phyloP scores from a whole-genome alignment of 2,329 filamentous ascomycete genomes.

The Ceratocystis variospora region DNA sequence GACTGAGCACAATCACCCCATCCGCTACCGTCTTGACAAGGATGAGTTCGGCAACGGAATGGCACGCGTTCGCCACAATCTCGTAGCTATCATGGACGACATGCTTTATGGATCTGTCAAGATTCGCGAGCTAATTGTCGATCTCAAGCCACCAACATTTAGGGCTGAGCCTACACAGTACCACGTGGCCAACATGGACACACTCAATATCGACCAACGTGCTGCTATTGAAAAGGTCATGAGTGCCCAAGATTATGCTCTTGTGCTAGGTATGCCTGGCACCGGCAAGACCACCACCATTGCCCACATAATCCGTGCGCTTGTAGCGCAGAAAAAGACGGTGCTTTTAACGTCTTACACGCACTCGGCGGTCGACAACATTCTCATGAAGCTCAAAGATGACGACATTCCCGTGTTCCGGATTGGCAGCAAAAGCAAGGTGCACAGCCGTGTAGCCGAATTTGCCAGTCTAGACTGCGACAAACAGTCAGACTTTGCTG shows the following conservation, averaged over 20 bases:
- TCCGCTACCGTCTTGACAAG: constrained; percentile 80
- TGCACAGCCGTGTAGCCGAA: constrained; percentile 73
- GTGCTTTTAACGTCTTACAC: constrained; percentile 92
- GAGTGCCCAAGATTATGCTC: constrained; percentile 84
- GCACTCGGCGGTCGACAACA: constrained; percentile 96
- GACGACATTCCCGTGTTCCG: constrained; percentile 68
- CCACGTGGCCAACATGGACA: constrained; percentile 41
- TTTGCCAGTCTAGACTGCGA: constrained; percentile 70
- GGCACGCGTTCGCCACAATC: constrained; percentile 85
- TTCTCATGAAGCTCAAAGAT: constrained; percentile 75
- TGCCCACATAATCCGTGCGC: constrained; percentile 83
- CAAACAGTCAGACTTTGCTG: constrained; percentile 63
- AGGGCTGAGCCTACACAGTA: constrained; percentile 51
- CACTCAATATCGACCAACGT: constrained; percentile 77
- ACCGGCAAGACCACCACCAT: constrained; percentile 98
- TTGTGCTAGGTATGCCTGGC: constrained; percentile 97
- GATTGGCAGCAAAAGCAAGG: constrained; percentile 71
- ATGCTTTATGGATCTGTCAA: constrained; percentile 55
- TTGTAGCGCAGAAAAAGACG: constrained; percentile 80
- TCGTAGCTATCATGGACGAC: constrained; percentile 82
- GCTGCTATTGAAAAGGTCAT: constrained; percentile 87
- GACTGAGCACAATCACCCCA: constrained; percentile 24
- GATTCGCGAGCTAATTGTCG: constrained; percentile 67
- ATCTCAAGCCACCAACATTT: constrained; percentile 60
- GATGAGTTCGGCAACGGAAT: constrained; percentile 98